Conservation (phyloP, 2,329 filamentous ascomycete species). For the Nemania sp. region DNA sequence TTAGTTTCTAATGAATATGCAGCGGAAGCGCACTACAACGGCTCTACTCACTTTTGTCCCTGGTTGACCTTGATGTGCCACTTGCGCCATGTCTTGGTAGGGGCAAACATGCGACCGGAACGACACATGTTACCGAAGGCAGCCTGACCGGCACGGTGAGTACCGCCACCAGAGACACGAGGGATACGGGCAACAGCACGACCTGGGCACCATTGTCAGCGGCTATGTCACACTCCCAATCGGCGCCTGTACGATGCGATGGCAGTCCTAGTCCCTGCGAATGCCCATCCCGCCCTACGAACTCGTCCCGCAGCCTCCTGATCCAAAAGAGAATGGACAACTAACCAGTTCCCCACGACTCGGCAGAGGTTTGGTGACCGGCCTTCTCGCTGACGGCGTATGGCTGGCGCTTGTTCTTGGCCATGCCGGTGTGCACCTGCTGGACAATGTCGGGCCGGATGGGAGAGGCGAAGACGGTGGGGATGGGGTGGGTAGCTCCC, state of each 20-base stretch:
- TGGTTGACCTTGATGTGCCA: slow-evolving; percentile 99
- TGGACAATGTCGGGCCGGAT: slow-evolving; percentile 99
- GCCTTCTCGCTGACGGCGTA: slow-evolving; percentile 99
- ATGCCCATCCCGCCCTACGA: too few relatives aligned
- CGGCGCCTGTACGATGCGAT: not conserved
- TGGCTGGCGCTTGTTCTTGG: slow-evolving; percentile 99
- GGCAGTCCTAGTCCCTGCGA: not conserved
- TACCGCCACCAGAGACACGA: slow-evolving; percentile 99
- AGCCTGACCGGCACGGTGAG: slow-evolving; percentile 99
- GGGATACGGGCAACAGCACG: slow-evolving; percentile 99
- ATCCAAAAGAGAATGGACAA: slow-evolving; percentile 40
- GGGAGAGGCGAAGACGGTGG: slow-evolving; percentile 94
- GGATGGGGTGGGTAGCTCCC: slow-evolving; percentile 87
- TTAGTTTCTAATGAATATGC: slow-evolving; percentile 23
- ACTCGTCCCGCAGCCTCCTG: too few relatives aligned
- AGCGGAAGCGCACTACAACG: not conserved
- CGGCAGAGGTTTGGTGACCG: slow-evolving; percentile 99
- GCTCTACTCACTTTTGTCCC: slow-evolving; percentile 80
- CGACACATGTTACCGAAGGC: slow-evolving; percentile 99
- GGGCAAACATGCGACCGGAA: slow-evolving; percentile 99
- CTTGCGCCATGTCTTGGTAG: slow-evolving; percentile 99
- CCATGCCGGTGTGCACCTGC: slow-evolving; percentile 98
- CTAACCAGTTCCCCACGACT: slow-evolving; percentile 99
- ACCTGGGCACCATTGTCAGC: slow-evolving; percentile 57
- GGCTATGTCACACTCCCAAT: slow-evolving; percentile 5